Conservation (phyloP, 2,329 filamentous ascomycete species). For the Ceratocystis lukuohia region DNA sequence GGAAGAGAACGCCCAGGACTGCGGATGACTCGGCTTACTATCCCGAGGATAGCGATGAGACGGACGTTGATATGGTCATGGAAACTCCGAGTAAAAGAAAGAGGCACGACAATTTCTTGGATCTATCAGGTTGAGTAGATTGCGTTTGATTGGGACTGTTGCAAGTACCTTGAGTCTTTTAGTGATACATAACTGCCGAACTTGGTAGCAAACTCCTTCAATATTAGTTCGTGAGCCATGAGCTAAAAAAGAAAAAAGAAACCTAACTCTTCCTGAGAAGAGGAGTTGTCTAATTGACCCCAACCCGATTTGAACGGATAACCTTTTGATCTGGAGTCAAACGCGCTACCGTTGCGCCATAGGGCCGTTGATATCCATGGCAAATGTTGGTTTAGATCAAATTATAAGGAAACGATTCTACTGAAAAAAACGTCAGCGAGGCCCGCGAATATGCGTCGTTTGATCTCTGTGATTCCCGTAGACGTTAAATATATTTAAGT, state of each 20-base stretch:
- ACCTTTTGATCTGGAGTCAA: constrained; percentile 20
- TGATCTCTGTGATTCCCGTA: too few relatives aligned
- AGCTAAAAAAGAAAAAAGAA: neutral
- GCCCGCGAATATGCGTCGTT: too few relatives aligned
- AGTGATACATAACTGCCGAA: neutral
- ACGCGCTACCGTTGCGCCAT: constrained; percentile 20
- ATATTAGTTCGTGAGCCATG: neutral
- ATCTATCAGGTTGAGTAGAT: too few relatives aligned
- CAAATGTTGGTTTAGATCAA: neutral
- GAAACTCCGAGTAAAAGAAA: neutral
- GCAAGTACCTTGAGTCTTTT: too few relatives aligned
- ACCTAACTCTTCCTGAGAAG: too few relatives aligned
- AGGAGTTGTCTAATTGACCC: neutral
- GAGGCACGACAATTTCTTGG: neutral
- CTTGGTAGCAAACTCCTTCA: neutral
- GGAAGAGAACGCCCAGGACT: neutral
- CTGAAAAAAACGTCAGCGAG: too few relatives aligned
- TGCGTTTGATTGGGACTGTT: too few relatives aligned
- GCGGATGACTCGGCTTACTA: neutral
- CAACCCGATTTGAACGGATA: constrained; percentile 19
- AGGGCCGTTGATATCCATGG: neutral
- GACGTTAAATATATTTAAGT: too few relatives aligned
- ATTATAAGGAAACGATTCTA: too few relatives aligned
- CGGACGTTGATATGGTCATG: neutral
- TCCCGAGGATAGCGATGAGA: neutral